Conservation (phyloP, 2,329 filamentous ascomycete species). For the Cordyceps cateniannulata region DNA sequence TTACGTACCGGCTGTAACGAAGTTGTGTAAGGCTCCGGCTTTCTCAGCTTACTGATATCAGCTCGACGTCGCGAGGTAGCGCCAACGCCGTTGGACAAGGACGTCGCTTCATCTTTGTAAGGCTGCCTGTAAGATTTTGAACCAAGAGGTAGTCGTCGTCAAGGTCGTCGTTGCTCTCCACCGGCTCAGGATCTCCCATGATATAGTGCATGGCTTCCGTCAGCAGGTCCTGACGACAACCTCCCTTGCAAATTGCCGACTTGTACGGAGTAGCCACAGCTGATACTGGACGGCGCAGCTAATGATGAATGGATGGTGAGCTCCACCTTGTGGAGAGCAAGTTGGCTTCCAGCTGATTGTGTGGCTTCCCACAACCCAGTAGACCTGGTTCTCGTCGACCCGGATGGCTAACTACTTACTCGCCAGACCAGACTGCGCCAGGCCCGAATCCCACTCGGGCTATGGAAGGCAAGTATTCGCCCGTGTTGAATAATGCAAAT, state of each 20-base stretch:
- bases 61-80: not conserved
- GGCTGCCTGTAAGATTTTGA: conserved; percentile 1
- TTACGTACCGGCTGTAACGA: not conserved
- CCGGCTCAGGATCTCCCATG: not conserved
- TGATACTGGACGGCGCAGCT: not conserved
- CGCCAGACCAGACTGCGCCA: not conserved
- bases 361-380: not conserved
- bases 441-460: not conserved
- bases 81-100: not conserved
- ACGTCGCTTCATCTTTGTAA: not conserved
- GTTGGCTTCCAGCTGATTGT: not conserved
- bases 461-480: not conserved
- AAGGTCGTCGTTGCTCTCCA: not conserved
- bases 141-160: not conserved
- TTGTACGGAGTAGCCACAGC: not conserved
- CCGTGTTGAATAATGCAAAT: not conserved
- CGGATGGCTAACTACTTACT: not conserved
- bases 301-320: not conserved
- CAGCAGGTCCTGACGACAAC: conserved; percentile 9
- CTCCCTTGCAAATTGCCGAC: not conserved
- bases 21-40: not conserved
- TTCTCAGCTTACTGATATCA: not conserved
- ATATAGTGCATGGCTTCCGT: conserved; percentile 1
- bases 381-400: not conserved
- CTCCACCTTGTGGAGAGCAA: conserved; percentile 3